phyloP scores from a whole-genome alignment of 129 eudicot species.

The Lonicera japonica region DNA sequence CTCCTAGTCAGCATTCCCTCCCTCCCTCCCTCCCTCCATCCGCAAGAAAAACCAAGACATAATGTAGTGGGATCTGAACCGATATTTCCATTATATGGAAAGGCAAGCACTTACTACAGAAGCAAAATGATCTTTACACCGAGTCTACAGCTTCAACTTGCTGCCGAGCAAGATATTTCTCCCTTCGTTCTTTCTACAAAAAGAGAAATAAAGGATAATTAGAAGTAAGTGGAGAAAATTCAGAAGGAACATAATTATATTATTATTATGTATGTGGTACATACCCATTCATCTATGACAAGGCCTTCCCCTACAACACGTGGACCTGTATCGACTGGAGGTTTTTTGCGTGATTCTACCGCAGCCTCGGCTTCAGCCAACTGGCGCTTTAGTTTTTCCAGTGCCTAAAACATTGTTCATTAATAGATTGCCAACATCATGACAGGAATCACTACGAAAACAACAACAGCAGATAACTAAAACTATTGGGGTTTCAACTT shows the following conservation, averaged over 20 bases:
- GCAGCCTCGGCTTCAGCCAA: constrained; percentile 62
- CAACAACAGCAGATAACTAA: not conserved
- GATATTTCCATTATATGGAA: constrained; percentile 13
- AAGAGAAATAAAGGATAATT: not conserved
- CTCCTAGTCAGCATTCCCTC: not conserved
- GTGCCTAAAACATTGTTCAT: constrained; percentile 24
- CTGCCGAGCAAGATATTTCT: constrained; percentile 86
- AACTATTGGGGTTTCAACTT: constrained; percentile 20
- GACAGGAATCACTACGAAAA: not conserved
- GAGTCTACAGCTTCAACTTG: constrained; percentile 62
- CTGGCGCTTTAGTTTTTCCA: constrained; percentile 51
- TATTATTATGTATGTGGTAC: not conserved
- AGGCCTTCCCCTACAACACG: constrained; percentile 55
- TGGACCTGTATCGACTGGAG: constrained; percentile 45
- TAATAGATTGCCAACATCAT: not conserved
- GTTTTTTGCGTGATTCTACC: constrained; percentile 52
- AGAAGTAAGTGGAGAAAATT: not conserved
- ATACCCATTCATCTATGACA: constrained; percentile 67
- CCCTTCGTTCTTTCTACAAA: constrained; percentile 78
- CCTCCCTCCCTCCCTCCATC: not conserved
- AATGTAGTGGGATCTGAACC: constrained; percentile 2
- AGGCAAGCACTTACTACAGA: constrained; percentile 12
- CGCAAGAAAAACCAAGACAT: not conserved
- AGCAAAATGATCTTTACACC: constrained; percentile 23
- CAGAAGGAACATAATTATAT: not conserved